These are phyloP conservation scores for Chalciporus piperatus DNA, from an alignment of 768 basidiomycete species.

Conservation along the genomic window DNA sequence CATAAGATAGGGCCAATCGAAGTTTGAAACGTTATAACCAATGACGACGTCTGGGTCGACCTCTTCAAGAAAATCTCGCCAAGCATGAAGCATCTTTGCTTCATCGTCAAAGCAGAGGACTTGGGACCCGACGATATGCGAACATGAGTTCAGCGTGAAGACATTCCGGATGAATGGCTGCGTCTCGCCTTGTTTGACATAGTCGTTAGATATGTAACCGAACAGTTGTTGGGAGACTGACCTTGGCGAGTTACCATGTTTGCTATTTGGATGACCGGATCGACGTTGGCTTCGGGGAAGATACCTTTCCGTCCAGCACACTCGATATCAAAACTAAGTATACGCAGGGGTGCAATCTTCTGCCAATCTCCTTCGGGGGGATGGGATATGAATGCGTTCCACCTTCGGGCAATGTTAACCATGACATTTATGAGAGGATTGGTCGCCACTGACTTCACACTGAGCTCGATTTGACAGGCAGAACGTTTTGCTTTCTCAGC, in stretches of 20 bases:
- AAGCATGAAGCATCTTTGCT: conserved; percentile 66
- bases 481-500: conserved; percentile 60
- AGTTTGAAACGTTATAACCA: conserved; percentile 91
- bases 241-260: conserved; percentile 99
- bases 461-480: conserved; percentile 86
- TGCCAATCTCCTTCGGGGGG: conserved; percentile 91
- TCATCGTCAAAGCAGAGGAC: conserved; percentile 84
- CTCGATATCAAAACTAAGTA: conserved; percentile 98
- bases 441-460: conserved; percentile 52
- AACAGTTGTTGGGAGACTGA: conserved; percentile 26
- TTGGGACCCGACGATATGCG: conserved; percentile 97
- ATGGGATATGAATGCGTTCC: conserved; percentile 84
- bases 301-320: conserved; percentile 97
- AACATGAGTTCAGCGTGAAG: conserved; percentile 92
- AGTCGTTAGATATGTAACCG: conserved; percentile 2
- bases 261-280: conserved; percentile 98
- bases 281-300: conserved; percentile 86
- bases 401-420: conserved; percentile 44
- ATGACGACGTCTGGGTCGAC: conserved; percentile 96
- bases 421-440: background rate
- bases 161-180: conserved; percentile 96
- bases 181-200: conserved; percentile 62
- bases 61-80: conserved; percentile 85
- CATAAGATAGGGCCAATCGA: conserved; percentile 95
- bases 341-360: conserved; percentile 86